Percentiles rank a stretch among this genome's conserved stretches.
Conservation (phyloP, 306 rosid species). For the Luffa acutangula region DNA sequence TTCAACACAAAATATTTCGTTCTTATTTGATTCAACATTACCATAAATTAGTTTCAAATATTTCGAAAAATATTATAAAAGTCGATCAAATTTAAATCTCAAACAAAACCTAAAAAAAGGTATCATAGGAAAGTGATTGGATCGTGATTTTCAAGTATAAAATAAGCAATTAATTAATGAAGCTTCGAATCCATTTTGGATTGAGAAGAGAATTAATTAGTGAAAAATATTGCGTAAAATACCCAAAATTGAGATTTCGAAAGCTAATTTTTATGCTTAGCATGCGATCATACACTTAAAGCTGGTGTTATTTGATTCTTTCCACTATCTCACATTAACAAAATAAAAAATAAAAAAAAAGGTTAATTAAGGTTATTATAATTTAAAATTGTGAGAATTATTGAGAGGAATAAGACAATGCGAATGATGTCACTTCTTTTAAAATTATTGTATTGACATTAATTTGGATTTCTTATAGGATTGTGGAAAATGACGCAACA, state of each 20-base stretch:
- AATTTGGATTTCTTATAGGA: not conserved
- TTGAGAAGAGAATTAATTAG: not conserved
- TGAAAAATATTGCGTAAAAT: not conserved
- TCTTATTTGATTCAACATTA: not conserved
- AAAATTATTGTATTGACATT: not conserved
- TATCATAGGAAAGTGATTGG: not conserved
- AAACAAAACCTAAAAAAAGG: not conserved
- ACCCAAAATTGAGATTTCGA: not conserved
- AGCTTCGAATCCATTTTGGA: not conserved
- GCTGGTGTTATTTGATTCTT: not conserved
- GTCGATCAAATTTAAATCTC: not conserved
- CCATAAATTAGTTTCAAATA: not conserved
- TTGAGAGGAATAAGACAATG: not conserved
- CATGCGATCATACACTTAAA: not conserved
- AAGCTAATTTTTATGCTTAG: not conserved
- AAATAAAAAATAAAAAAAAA: no score
- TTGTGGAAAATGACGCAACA: constrained; percentile 1
- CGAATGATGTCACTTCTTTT: not conserved
- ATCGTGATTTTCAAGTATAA: not conserved
- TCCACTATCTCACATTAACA: not conserved
- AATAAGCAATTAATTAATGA: not conserved
- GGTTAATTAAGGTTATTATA: not conserved
- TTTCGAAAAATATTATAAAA: not conserved
- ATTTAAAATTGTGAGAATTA: not conserved
- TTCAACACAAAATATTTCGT: no score